Percentiles rank a stretch among this genome's conserved stretches.
phyloP scores from a whole-genome alignment of 306 rosid genomes.

The Canavalia gladiata region DNA sequence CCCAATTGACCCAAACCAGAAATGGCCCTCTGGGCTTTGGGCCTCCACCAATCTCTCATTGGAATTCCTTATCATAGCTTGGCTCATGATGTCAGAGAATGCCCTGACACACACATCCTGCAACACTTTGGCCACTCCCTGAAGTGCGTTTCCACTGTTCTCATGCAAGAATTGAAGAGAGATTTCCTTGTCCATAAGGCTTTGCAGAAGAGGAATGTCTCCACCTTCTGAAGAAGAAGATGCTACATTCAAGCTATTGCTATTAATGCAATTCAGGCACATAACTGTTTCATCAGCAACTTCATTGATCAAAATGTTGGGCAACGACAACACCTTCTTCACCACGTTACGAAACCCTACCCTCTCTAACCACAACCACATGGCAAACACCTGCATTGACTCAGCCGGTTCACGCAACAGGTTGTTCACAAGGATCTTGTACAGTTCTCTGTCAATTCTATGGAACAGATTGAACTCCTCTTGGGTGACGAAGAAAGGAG shows the following conservation, averaged over 20 bases:
- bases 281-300: slow-evolving; percentile 69
- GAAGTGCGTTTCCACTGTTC: slow-evolving; percentile 32
- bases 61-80: slow-evolving; percentile 4
- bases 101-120: slow-evolving; percentile 58
- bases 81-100: slow-evolving; percentile 60
- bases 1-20: slow-evolving; percentile 43
- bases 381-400: slow-evolving; percentile 63
- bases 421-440: slow-evolving; percentile 52
- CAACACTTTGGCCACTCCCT: slow-evolving; percentile 47
- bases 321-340: slow-evolving; percentile 51
- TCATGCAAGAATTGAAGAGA: slow-evolving; percentile 44
- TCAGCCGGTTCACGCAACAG: slow-evolving; percentile 68
- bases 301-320: slow-evolving; percentile 59
- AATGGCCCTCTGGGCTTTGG: not conserved
- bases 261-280: slow-evolving; percentile 57
- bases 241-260: not conserved
- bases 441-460: slow-evolving; percentile 68
- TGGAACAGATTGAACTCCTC: slow-evolving; percentile 67
- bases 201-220: slow-evolving; percentile 63
- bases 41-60: slow-evolving; percentile 36
- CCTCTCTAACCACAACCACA: slow-evolving; percentile 87
- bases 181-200: slow-evolving; percentile 55
- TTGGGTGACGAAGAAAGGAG: slow-evolving; percentile 34
- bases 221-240: slow-evolving; percentile 15
- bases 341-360: slow-evolving; percentile 58